Evolutionary conservation across 305 asterid genomes (phyloP), one percentile per base, ranked within the genome.

Genomic region (Coffea humblotiana): DNA sequence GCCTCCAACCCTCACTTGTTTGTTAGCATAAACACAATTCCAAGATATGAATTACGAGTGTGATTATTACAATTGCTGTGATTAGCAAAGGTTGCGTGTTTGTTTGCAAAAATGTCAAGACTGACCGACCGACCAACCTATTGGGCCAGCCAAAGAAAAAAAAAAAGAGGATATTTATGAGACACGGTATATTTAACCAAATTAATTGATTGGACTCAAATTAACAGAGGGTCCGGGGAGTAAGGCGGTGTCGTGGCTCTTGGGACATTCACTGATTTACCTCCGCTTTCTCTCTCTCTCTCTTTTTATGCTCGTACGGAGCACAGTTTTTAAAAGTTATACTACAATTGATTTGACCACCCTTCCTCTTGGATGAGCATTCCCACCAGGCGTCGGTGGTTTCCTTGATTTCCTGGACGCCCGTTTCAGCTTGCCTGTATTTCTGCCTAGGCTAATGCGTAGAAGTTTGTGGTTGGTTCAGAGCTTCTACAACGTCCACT

Each of bases 321-420:
- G 35, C 29, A 10, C 15, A 23, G 68, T 23, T 63, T 25, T 63
- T 63, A 35, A 63, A 32, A 63, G 68, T n/a, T 35, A 63, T 63
- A 63, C 68, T 63, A 63, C 68, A 63, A 63, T 63, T 63, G 68
- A 63, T 23, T 63, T 63, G 68, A 63, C 35, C 64, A 19, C n/a
- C 43, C 4, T 32, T 32, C 32, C 32, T 32, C 63, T 18, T 56
- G 18, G 9, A 56, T 18, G 58, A 16, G 23, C 61, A 16, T 16
- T 54, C 16, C 15, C 23, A 15, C 61, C 1, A 54, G 61, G 23
- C 61, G 23, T 18, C 61, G 21, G 1, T 52, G 2, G 58, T 52
- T 58, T 21, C 25, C 25, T 21, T 21, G 21, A 58, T 58, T 58
- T 58, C 10, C 25, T 21, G 21, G n/a, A 21, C n/a, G 25, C n/a